Evolutionary conservation across 1,139 yeast genomes (phyloP), one percentile per base, ranked within the genome.

Genomic region (Nakaseomyces nivariensis): DNA sequence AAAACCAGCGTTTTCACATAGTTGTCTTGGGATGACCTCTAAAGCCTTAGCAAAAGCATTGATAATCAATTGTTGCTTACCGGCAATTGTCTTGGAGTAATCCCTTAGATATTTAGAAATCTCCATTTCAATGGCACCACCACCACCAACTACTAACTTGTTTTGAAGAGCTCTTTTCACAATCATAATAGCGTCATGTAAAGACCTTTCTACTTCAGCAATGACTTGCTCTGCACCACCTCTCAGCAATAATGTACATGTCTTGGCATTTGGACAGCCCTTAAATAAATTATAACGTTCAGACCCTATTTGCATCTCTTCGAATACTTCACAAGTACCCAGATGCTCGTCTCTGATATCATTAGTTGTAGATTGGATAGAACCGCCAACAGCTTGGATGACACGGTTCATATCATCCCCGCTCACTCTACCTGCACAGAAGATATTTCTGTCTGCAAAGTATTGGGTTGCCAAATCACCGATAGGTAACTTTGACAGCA

Each of bases 91-190:
- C 63, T 83, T 82, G 24, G 97, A 83, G 63, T 82, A 79, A 59
- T 88, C 97, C 62, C 98, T 79, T 59, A 94, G 76, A 66, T 85
- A 80, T 66, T 82, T 87, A 42, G 97, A 89, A 47, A 94, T 67
- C 67, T 92, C 97, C 98, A 92, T 94, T 69, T 92, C 98, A 56
- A 90, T 85, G 45, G 99, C 99, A 55, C 99, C 99, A 57, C 99
- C 99, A 52, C 99, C 99, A 13, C 96, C 97, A 53, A 92, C 98
- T 56, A 94, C 82, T 36, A 79, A 73, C 62, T 81, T 85, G 66
- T 89, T 92, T 64, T 85, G 84, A 46, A 92, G 82, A 1, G 97
- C 95, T 62, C 98, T 79, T 72, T 90, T 90, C 47, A 92, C 97
- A 68, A 94, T 89, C 98, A 92, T 92, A 48, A 92, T 89, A 48